Percentiles rank a stretch among this genome's conserved stretches.
Evolutionary conservation across 2,329 filamentous ascomycete species (phyloP).

Genomic region (Delphinella strobiligena): DNA sequence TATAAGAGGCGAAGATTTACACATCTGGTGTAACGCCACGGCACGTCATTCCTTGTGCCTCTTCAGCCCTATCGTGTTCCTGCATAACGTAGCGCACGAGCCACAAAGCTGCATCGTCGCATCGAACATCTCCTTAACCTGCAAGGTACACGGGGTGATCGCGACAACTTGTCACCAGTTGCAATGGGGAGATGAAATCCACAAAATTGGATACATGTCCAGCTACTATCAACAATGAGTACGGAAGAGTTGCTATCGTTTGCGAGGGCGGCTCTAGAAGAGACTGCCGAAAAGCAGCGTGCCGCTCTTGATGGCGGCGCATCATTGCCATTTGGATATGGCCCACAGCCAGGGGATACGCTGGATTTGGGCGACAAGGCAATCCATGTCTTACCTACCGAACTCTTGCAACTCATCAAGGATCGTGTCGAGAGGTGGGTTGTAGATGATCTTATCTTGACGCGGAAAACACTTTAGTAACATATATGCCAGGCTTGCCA

Average conservation of each 20-base stretch:
- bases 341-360: conserved; percentile 50
- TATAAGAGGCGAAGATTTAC: too few species aligned
- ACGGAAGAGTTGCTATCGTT: conserved; percentile 9
- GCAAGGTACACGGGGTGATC: neutral
- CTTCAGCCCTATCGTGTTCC: too few species aligned
- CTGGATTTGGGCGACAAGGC: conserved; percentile 67
- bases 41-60: too few species aligned
- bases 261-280: conserved; percentile 11
- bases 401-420: conserved; percentile 64
- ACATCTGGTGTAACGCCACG: too few species aligned
- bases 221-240: neutral
- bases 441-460: conserved; percentile 12
- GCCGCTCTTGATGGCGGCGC: conserved; percentile 7
- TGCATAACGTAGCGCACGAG: too few species aligned
- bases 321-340: conserved; percentile 9
- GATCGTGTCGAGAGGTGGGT: conserved; percentile 57
- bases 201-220: neutral
- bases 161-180: neutral
- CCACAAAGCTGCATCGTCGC: too few species aligned
- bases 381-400: conserved; percentile 58
- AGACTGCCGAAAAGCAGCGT: conserved; percentile 10
- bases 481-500: conserved; percentile 60
- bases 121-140: neutral
- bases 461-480: too few species aligned
- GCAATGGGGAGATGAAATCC: neutral